Evolutionary conservation across 2,329 filamentous ascomycete species (phyloP).

Genomic region (Talaromyces marneffei): DNA sequence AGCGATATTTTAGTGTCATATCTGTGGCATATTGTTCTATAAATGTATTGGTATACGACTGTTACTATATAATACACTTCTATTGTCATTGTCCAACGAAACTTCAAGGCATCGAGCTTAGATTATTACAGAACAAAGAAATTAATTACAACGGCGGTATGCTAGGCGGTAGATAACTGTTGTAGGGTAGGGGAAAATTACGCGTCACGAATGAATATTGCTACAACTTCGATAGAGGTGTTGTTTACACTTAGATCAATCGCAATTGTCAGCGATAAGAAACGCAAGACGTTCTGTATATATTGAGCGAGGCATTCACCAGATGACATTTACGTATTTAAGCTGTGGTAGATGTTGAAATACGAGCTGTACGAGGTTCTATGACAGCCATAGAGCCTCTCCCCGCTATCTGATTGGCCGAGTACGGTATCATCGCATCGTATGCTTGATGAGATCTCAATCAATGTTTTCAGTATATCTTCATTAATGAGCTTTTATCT

Average conservation of each 20-base stretch:
- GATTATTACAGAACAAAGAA: neutral
- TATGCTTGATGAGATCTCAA: neutral
- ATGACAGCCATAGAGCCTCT: neutral
- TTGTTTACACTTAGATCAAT: neutral
- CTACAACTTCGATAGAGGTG: neutral
- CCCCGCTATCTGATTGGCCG: neutral
- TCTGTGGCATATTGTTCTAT: neutral
- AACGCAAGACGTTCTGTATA: neutral
- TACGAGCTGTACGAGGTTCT: neutral
- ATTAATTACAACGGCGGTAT: neutral
- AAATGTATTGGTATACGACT: neutral
- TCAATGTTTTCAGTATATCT: neutral
- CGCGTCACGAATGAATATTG: neutral
- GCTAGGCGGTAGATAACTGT: neutral
- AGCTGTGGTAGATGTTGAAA: neutral
- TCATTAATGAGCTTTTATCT: neutral
- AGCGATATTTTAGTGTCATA: slow-evolving; percentile 7
- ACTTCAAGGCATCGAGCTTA: no score
- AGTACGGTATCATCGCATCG: neutral
- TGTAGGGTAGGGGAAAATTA: neutral
- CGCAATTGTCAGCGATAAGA: neutral
- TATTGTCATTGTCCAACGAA: neutral
- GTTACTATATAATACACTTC: neutral
- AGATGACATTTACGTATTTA: neutral
- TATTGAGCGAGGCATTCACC: neutral